phyloP scores from a whole-genome alignment of 257 asterid species.

The Jacaranda copaia region DNA sequence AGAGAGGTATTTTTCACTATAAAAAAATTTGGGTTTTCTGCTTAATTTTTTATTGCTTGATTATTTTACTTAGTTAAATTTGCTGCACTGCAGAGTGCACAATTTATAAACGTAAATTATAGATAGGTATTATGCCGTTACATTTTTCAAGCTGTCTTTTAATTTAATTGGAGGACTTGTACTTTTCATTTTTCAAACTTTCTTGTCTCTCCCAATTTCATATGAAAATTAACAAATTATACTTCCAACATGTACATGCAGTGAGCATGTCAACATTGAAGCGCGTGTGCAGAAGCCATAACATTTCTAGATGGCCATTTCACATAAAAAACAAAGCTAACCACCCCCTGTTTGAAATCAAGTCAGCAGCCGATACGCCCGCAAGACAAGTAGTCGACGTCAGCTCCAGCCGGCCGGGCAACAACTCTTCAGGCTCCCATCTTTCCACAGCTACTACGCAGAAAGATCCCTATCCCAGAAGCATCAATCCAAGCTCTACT shows the following conservation, averaged over 20 bases:
- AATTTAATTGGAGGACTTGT: too few species aligned
- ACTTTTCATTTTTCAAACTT: too few species aligned
- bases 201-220: too few species aligned
- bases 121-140: too few species aligned
- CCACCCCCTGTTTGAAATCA: neutral
- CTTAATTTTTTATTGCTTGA: too few species aligned
- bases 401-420: neutral
- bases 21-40: too few species aligned
- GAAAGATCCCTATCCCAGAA: neutral
- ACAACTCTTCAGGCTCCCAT: neutral
- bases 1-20: too few species aligned
- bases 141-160: too few species aligned
- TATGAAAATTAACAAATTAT: too few species aligned
- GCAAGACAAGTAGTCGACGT: neutral
- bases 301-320: neutral
- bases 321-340: neutral
- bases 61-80: too few species aligned
- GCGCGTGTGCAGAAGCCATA: neutral
- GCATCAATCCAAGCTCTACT: neutral
- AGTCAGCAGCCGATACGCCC: neutral
- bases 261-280: neutral
- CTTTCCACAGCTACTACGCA: neutral
- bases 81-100: too few species aligned
- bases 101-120: too few species aligned
- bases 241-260: neutral